Conservation (phyloP, 139 green algal species). For the Chloropicon primus region DNA sequence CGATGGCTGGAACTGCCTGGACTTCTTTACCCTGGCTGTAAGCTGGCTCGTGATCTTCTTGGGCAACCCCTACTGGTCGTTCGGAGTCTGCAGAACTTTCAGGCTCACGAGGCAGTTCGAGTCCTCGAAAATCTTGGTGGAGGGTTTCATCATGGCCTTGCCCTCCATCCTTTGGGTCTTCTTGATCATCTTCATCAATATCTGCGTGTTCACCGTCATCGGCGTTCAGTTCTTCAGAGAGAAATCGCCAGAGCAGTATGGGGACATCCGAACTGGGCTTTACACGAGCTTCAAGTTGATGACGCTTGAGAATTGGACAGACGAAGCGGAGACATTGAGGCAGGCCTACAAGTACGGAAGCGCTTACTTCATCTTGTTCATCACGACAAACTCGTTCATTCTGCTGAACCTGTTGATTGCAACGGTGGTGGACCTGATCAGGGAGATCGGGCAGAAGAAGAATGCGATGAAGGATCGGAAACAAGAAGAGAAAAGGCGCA, state of each 20-base stretch:
- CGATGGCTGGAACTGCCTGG: neutral
- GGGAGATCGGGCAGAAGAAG: neutral
- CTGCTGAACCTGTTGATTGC: neutral
- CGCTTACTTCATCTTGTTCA: neutral
- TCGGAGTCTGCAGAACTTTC: neutral
- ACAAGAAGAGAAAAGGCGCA: neutral
- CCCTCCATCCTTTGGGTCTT: neutral
- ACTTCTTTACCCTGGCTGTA: neutral
- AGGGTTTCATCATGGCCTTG: neutral
- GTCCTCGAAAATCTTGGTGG: neutral
- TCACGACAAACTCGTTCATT: neutral
- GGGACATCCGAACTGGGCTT: neutral
- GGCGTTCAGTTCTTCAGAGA: neutral
- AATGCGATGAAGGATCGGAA: neutral
- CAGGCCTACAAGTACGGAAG: neutral
- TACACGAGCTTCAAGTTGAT: neutral
- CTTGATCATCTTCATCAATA: neutral
- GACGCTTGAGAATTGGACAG: neutral
- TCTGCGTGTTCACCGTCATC: neutral
- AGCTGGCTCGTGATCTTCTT: neutral
- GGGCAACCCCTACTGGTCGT: neutral
- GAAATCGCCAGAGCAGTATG: neutral
- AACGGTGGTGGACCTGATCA: neutral
- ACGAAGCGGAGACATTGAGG: neutral
- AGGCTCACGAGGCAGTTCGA: neutral